phyloP scores from a whole-genome alignment of 2,329 filamentous ascomycete genomes.

The Colletotrichum viniferum region DNA sequence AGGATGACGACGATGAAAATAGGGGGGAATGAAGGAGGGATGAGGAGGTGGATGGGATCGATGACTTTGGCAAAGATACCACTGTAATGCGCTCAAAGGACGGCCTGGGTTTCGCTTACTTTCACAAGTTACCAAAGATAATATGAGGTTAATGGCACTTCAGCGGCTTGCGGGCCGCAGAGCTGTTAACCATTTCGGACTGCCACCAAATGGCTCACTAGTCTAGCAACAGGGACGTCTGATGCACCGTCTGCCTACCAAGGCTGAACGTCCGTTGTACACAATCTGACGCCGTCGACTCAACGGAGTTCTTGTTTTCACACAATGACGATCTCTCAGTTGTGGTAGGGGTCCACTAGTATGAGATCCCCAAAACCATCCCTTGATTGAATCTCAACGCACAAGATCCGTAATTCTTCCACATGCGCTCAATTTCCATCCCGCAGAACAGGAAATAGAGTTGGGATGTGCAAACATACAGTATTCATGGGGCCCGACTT shows the following conservation, averaged over 20 bases:
- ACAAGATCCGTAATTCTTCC: too few species aligned
- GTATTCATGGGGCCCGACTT: not conserved
- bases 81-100: not conserved
- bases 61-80: not conserved
- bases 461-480: not conserved
- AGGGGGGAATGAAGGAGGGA: not conserved
- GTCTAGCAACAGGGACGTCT: not conserved
- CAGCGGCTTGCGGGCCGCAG: not conserved
- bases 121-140: not conserved
- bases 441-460: not conserved
- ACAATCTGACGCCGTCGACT: not conserved
- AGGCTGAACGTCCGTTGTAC: not conserved
- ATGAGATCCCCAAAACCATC: too few species aligned
- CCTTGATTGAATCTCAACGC: too few species aligned
- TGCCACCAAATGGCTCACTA: rapidly evolving
- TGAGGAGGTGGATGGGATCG: not conserved
- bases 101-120: not conserved
- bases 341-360: too few species aligned
- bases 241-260: not conserved
- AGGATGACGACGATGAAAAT: not conserved
- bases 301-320: not conserved
- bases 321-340: too few species aligned
- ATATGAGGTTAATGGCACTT: not conserved
- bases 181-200: rapidly evolving
- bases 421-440: too few species aligned